Conservation (phyloP, 352 stramenopile genomes). For the Phytophthora pini region DNA sequence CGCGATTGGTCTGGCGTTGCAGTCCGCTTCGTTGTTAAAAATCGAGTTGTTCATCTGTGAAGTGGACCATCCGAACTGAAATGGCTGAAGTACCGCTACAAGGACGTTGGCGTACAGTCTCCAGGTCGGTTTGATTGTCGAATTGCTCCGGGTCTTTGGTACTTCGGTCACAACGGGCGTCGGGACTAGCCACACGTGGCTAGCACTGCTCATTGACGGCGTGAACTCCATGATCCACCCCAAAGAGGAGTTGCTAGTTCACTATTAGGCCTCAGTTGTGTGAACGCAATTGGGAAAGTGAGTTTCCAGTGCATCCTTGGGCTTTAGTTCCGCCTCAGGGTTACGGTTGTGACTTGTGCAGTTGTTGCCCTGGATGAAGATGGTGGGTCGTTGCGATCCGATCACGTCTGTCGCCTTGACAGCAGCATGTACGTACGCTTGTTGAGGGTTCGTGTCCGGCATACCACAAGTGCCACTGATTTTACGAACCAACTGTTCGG, state of each 20-base stretch:
- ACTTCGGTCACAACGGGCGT: conserved; percentile 13
- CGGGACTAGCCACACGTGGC: conserved; percentile 25
- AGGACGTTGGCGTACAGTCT: conserved; percentile 59
- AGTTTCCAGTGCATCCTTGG: background rate
- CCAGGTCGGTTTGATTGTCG: conserved; percentile 25
- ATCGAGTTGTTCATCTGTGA: conserved; percentile 58
- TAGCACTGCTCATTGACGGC: conserved; percentile 21
- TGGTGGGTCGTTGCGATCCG: conserved; percentile 10
- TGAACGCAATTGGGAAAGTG: conserved; percentile 31
- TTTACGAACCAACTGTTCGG: conserved; percentile 28
- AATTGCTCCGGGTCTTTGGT: conserved; percentile 14
- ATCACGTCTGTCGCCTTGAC: conserved; percentile 5
- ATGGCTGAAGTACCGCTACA: conserved; percentile 52
- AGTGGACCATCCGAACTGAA: conserved; percentile 52
- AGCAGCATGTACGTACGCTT: conserved; percentile 1
- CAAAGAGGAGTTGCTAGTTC: too few relatives aligned
- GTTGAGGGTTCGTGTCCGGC: conserved; percentile 3
- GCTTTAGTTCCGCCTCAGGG: background rate
- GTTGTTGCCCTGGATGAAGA: conserved; percentile 12
- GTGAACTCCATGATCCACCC: conserved; percentile 34
- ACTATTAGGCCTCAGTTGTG: background rate
- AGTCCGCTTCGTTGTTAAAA: conserved; percentile 52
- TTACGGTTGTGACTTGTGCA: conserved; percentile 10
- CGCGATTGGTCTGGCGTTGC: conserved; percentile 48
- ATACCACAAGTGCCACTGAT: conserved; percentile 8